Evolutionary conservation across 371 early-diverging fungal genomes (phyloP).

Genomic region (Mucor sp.): DNA sequence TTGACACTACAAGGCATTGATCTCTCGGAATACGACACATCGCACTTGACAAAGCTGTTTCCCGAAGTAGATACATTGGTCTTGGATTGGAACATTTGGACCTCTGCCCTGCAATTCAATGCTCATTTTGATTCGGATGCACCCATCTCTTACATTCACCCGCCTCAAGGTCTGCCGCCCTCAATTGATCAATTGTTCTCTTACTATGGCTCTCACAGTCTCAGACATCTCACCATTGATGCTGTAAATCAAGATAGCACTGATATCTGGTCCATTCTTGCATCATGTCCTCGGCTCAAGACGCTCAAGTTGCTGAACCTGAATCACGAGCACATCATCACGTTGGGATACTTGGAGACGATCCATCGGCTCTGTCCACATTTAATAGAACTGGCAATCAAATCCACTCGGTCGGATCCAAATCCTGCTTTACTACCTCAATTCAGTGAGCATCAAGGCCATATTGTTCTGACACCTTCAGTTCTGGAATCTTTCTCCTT

Average conservation of each 20-base stretch:
- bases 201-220: neutral
- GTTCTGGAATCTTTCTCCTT: slow-evolving; percentile 11
- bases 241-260: neutral
- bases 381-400: neutral
- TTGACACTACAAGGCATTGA: neutral
- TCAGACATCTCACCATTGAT: neutral
- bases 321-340: slow-evolving; percentile 16
- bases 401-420: slow-evolving; percentile 16
- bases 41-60: neutral
- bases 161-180: slow-evolving; percentile 14
- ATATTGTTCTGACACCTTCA: neutral
- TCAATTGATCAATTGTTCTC: slow-evolving; percentile 4
- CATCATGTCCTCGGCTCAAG: slow-evolving; percentile 7
- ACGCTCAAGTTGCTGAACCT: slow-evolving; percentile 6
- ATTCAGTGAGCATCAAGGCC: neutral
- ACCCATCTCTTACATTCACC: slow-evolving; percentile 12
- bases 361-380: slow-evolving; percentile 20
- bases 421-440: slow-evolving; percentile 12
- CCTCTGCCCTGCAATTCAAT: neutral
- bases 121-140: slow-evolving; percentile 3
- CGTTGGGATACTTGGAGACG: slow-evolving; percentile 17
- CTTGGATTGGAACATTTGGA: slow-evolving; percentile 19
- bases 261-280: slow-evolving; percentile 17
- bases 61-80: slow-evolving; percentile 9
- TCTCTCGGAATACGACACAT: neutral